Conservation (phyloP, 2,329 filamentous ascomycete genomes). For the Rhytidhysteron rufulum region DNA sequence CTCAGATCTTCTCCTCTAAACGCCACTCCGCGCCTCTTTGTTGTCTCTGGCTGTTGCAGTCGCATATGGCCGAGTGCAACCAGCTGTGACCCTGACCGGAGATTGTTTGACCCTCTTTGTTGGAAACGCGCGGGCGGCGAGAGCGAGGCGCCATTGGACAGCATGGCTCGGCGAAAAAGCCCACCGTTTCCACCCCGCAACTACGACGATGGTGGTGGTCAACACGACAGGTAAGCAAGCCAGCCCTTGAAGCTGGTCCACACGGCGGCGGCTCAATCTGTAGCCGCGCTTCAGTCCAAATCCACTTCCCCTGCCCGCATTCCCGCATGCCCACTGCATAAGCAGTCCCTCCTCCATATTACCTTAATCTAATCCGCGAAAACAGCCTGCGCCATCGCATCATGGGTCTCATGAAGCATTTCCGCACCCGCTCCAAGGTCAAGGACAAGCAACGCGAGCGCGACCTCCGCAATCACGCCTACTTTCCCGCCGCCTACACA, state of each 20-base stretch:
- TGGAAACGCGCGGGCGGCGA: too few relatives aligned
- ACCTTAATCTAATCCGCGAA: conserved; percentile 14
- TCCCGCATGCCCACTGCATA: conserved; percentile 13
- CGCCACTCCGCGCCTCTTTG: neutral
- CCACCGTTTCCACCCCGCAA: conserved; percentile 1
- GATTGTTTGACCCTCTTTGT: too few relatives aligned
- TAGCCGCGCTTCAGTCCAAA: too few relatives aligned
- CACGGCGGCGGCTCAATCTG: too few relatives aligned
- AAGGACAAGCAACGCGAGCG: conserved; percentile 31
- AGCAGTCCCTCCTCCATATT: conserved; percentile 11
- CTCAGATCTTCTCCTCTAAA: neutral
- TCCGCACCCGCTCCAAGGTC: conserved; percentile 41
- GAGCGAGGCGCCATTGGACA: too few relatives aligned
- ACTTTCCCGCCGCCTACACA: conserved; percentile 26
- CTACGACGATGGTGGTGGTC: too few relatives aligned
- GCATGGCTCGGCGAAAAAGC: conserved; percentile 1
- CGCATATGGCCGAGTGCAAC: too few relatives aligned
- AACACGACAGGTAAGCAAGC: conserved; percentile 4
- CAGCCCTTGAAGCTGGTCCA: too few relatives aligned
- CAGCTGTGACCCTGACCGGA: too few relatives aligned
- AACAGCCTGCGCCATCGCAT: conserved; percentile 26
- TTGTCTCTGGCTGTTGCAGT: neutral
- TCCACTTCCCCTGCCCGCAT: neutral
- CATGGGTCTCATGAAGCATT: conserved; percentile 51
- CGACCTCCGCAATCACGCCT: conserved; percentile 25